Evolutionary conservation across 2,329 filamentous ascomycete genomes (phyloP).

Genomic region (Xylaria sp.): DNA sequence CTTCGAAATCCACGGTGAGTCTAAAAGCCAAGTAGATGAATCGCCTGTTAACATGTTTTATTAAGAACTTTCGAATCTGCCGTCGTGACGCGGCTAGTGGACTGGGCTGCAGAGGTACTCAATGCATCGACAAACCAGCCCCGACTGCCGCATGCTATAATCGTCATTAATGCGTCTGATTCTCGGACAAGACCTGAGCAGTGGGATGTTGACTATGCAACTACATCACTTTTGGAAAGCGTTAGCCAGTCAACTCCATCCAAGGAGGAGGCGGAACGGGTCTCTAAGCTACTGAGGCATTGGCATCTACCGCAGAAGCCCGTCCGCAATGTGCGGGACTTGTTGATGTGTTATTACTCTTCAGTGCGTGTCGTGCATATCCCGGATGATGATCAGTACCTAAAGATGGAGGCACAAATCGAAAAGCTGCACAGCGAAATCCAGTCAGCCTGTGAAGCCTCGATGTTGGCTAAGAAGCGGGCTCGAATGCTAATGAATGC

Average conservation of each 20-base stretch:
- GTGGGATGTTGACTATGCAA: slow-evolving; percentile 52
- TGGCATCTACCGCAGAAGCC: not conserved
- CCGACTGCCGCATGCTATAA: slow-evolving; percentile 61
- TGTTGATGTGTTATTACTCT: slow-evolving; percentile 1
- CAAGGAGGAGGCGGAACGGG: not conserved
- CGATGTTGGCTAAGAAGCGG: not conserved
- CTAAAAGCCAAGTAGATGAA: not conserved
- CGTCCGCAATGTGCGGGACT: not conserved
- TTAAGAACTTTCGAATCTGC: not conserved
- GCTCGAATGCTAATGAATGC: slow-evolving; percentile 59
- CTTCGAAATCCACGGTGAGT: slow-evolving; percentile 51
- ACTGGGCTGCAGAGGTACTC: slow-evolving; percentile 60
- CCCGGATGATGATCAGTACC: not conserved
- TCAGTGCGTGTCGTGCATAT: not conserved
- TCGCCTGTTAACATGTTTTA: not conserved
- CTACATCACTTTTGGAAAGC: slow-evolving; percentile 39
- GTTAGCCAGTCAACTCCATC: not conserved
- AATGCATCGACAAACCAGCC: slow-evolving; percentile 64
- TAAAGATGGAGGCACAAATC: slow-evolving; percentile 57
- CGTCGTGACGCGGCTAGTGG: slow-evolving; percentile 48
- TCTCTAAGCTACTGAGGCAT: not conserved
- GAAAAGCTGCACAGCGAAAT: slow-evolving; percentile 56
- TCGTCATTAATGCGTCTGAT: slow-evolving; percentile 58
- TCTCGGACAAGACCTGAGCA: slow-evolving; percentile 43
- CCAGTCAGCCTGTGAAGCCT: not conserved